These are phyloP conservation scores for Rhodotorula sp. DNA, from an alignment of 1,284 basidiomycete genomes.

Conservation along the genomic window DNA sequence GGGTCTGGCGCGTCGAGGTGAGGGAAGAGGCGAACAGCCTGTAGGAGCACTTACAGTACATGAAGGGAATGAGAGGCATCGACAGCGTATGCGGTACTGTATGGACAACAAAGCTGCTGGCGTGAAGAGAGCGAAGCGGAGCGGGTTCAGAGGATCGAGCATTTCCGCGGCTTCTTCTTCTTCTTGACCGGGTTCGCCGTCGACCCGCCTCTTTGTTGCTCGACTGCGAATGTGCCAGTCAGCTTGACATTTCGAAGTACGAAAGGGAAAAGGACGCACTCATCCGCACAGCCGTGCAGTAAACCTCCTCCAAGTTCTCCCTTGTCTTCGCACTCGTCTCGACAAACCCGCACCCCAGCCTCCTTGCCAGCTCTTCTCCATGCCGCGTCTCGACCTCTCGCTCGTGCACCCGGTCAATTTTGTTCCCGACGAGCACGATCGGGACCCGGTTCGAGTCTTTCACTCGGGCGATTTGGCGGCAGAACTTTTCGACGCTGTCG, in stretches of 20 bases:
- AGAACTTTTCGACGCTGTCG: slow-evolving; percentile 49
- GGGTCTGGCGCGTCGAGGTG: too few relatives aligned
- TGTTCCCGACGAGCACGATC: slow-evolving; percentile 51
- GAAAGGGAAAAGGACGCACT: slow-evolving; percentile 20
- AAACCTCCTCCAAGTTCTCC: slow-evolving; percentile 49
- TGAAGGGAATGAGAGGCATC: background rate
- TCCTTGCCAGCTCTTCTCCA: slow-evolving; percentile 47
- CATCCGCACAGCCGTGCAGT: slow-evolving; percentile 47
- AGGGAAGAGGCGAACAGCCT: too few relatives aligned
- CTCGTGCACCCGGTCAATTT: slow-evolving; percentile 49
- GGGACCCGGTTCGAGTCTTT: slow-evolving; percentile 49
- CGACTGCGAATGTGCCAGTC: slow-evolving; percentile 33
- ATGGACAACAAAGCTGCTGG: background rate
- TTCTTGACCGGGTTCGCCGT: slow-evolving; percentile 38
- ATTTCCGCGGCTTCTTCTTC: slow-evolving; percentile 45
- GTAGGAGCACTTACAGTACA: too few relatives aligned
- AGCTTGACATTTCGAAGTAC: background rate
- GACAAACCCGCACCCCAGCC: slow-evolving; percentile 49
- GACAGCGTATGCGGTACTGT: background rate
- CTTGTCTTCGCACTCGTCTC: slow-evolving; percentile 51
- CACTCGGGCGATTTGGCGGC: slow-evolving; percentile 48
- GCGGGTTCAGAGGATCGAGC: slow-evolving; percentile 44
- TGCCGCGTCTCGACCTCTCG: slow-evolving; percentile 48
- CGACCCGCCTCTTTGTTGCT: slow-evolving; percentile 45
- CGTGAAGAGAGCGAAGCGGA: background rate